Conservation (phyloP, 2,329 filamentous ascomycete genomes). For the Beauveria sp. region DNA sequence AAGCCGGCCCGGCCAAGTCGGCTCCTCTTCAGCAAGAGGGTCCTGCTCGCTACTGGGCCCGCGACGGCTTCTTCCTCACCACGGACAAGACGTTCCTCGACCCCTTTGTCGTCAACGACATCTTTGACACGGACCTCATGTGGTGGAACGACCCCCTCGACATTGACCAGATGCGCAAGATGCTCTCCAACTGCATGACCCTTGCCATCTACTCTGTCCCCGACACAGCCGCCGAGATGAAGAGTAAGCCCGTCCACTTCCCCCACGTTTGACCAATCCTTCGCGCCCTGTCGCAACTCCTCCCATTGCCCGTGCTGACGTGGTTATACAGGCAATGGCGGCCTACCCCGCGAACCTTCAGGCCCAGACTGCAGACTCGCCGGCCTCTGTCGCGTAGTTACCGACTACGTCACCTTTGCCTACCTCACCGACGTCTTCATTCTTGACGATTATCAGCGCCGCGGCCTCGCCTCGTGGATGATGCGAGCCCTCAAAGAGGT, state of each 20-base stretch:
- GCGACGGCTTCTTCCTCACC: conserved; percentile 51
- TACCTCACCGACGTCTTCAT: conserved; percentile 65
- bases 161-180: conserved; percentile 38
- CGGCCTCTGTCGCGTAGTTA: conserved; percentile 50
- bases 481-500: conserved; percentile 53
- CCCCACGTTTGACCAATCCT: conserved; percentile 16
- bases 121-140: conserved; percentile 47
- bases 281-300: conserved; percentile 19
- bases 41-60: conserved; percentile 38
- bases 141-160: conserved; percentile 54
- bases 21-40: conserved; percentile 22
- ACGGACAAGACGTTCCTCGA: conserved; percentile 51
- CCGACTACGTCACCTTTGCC: conserved; percentile 60
- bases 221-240: conserved; percentile 31
- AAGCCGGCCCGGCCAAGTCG: conserved; percentile 8
- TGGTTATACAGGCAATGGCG: conserved; percentile 21
- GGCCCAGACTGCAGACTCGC: conserved; percentile 28
- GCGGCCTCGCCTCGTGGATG: conserved; percentile 59
- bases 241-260: conserved; percentile 24
- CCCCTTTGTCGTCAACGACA: conserved; percentile 44
- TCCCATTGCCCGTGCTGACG: too few relatives aligned
- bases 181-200: conserved; percentile 51
- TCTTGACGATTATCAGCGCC: conserved; percentile 48
- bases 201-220: conserved; percentile 47
- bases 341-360: conserved; percentile 22